A percentile compares a stretch with the other conserved stretches of the same genome.
Evolutionary conservation across 2,329 filamentous ascomycete species (phyloP).

Genomic region (Chaetomiaceae sp.): DNA sequence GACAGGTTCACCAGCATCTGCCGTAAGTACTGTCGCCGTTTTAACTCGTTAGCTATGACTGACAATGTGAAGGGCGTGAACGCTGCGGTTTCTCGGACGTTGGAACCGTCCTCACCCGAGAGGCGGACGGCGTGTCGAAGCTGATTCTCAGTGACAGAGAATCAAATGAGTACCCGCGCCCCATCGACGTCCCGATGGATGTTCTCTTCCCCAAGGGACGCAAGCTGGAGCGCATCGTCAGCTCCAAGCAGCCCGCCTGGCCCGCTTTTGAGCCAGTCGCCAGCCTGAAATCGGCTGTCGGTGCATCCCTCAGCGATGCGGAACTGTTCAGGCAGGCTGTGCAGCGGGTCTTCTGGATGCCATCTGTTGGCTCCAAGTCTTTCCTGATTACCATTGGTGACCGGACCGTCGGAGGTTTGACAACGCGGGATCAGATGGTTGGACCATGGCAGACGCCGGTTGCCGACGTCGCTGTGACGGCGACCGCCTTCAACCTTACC

Average conservation of each 20-base stretch:
- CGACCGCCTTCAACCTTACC: slow-evolving; percentile 64
- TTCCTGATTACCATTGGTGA: slow-evolving; percentile 97
- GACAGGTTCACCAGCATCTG: slow-evolving; percentile 67
- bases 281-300: slow-evolving; percentile 60
- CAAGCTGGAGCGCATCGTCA: slow-evolving; percentile 70
- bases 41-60: slow-evolving; percentile 5
- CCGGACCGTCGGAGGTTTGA: slow-evolving; percentile 82
- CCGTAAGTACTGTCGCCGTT: slow-evolving; percentile 33
- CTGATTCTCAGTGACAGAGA: slow-evolving; percentile 79
- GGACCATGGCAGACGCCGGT: slow-evolving; percentile 95
- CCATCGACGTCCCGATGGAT: slow-evolving; percentile 85
- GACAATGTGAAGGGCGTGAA: slow-evolving; percentile 56
- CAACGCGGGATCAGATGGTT: slow-evolving; percentile 88
- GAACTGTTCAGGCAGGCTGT: slow-evolving; percentile 60
- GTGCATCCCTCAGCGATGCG: slow-evolving; percentile 44
- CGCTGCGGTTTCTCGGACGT: slow-evolving; percentile 91
- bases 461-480: slow-evolving; percentile 87
- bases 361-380: slow-evolving; percentile 90
- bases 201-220: slow-evolving; percentile 82
- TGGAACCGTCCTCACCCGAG: slow-evolving; percentile 62
- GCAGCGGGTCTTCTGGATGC: slow-evolving; percentile 74
- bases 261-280: slow-evolving; percentile 63
- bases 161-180: slow-evolving; percentile 64
- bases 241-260: slow-evolving; percentile 61
- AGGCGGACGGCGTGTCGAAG: slow-evolving; percentile 58